Evolutionary conservation across 352 stramenopile genomes (phyloP).

Genomic region (Globisporangium cylindrosporum): DNA sequence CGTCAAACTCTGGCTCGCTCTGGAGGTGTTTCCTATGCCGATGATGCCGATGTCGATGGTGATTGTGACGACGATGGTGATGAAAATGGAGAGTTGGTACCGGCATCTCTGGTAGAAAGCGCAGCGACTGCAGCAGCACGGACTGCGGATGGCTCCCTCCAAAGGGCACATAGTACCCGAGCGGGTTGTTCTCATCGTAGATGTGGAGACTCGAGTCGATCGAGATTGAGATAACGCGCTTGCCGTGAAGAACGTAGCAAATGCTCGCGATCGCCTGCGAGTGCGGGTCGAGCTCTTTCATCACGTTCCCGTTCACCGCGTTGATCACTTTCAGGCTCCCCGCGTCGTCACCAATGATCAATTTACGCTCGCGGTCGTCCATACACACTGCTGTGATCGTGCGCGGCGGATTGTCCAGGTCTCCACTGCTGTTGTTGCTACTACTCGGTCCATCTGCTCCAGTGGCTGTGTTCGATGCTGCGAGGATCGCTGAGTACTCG

Average conservation of each 20-base stretch:
- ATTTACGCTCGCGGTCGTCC: constrained; percentile 78
- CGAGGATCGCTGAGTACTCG: constrained; percentile 38
- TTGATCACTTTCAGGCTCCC: constrained; percentile 73
- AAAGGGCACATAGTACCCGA: constrained; percentile 70
- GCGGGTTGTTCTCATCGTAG: constrained; percentile 65
- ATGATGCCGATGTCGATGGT: background rate
- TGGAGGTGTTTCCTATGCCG: background rate
- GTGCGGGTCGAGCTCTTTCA: constrained; percentile 78
- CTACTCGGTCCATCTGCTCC: constrained; percentile 9
- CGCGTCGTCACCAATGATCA: constrained; percentile 68
- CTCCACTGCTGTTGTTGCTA: constrained; percentile 1
- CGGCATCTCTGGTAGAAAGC: constrained; percentile 32
- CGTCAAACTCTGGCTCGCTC: constrained; percentile 1
- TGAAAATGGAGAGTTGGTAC: background rate
- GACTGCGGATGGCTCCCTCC: constrained; percentile 51
- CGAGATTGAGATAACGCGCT: constrained; percentile 64
- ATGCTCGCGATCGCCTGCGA: constrained; percentile 38
- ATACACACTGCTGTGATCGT: constrained; percentile 74
- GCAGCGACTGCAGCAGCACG: constrained; percentile 55
- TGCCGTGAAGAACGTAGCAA: constrained; percentile 55
- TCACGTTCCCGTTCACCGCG: constrained; percentile 74
- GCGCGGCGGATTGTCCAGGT: constrained; percentile 13
- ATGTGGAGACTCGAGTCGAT: constrained; percentile 60
- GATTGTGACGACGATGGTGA: background rate
- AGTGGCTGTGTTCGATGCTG: constrained; percentile 10